Evolutionary conservation across 805 yeast genomes (phyloP).

Genomic region (Suhomyces xylopsoci): DNA sequence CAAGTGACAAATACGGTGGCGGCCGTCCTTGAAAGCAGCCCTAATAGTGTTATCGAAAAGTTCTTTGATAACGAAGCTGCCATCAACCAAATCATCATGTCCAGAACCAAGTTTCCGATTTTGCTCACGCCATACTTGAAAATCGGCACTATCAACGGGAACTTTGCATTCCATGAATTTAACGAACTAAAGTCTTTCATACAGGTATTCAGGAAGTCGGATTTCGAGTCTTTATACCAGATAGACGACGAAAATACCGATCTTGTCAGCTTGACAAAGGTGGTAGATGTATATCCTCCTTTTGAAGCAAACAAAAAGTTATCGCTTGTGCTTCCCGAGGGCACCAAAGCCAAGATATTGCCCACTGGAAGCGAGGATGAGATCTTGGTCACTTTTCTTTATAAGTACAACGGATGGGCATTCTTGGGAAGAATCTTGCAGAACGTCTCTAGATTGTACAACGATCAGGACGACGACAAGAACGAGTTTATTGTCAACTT

Average conservation of each 20-base stretch:
- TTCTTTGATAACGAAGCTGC: constrained; percentile 48
- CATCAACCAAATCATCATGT: constrained; percentile 44
- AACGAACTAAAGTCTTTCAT: constrained; percentile 60
- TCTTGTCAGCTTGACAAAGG: constrained; percentile 47
- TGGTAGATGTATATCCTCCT: constrained; percentile 54
- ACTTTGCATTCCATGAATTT: constrained; percentile 64
- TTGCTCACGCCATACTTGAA: constrained; percentile 59
- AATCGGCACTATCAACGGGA: constrained; percentile 59
- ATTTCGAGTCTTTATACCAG: constrained; percentile 38
- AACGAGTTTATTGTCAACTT: constrained; percentile 45
- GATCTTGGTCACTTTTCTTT: constrained; percentile 60
- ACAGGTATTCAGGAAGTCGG: constrained; percentile 39
- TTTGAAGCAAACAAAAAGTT: constrained; percentile 47
- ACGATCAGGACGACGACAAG: constrained; percentile 36
- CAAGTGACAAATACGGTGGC: constrained; percentile 42
- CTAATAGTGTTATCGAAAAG: constrained; percentile 40
- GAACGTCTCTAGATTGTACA: constrained; percentile 47
- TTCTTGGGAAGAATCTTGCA: constrained; percentile 75
- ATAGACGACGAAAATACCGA: constrained; percentile 54
- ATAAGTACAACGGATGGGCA: constrained; percentile 84
- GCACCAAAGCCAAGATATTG: constrained; percentile 70
- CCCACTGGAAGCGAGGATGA: constrained; percentile 41
- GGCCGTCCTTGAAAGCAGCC: constrained; percentile 41
- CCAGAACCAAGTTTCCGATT: constrained; percentile 75
- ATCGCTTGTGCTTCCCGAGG: constrained; percentile 41